Conservation (phyloP, 306 rosid genomes). For the Pyrus pyrifolia region DNA sequence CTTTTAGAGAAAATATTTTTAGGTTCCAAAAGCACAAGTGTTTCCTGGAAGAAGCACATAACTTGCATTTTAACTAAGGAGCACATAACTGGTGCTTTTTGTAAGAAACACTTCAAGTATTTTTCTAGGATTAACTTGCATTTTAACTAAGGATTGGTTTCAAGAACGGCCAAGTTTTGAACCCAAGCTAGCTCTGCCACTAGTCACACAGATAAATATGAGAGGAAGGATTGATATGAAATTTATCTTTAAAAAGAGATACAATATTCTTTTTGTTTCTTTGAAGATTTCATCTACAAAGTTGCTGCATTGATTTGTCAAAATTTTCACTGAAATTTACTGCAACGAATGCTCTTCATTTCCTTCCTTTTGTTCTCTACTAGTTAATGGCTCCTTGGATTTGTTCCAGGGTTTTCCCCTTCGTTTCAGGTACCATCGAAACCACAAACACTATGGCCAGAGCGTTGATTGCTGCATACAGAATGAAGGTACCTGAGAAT, state of each 20-base stretch:
- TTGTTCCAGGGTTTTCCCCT: conserved; percentile 82
- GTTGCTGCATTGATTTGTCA: neutral
- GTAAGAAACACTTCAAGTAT: no score
- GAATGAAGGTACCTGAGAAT: conserved; percentile 69
- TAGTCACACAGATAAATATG: no score
- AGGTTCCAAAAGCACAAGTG: no score
- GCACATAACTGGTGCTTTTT: no score
- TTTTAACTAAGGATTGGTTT: no score
- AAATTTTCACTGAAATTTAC: neutral
- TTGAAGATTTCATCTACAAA: neutral
- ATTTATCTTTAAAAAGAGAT: neutral
- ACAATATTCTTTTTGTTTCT: neutral
- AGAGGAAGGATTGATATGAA: no score
- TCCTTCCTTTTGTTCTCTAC: conserved; percentile 14
- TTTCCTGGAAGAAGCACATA: no score
- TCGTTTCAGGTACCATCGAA: conserved; percentile 71
- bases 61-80: no score
- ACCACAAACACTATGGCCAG: conserved; percentile 58
- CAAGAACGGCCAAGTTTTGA: no score
- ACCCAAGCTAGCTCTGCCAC: no score
- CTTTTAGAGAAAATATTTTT: no score
- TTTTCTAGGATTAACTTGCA: no score
- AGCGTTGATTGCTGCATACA: conserved; percentile 66
- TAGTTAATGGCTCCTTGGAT: conserved; percentile 66
- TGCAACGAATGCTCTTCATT: neutral